Percentiles rank a stretch among this genome's conserved stretches.
Evolutionary conservation across 176 grass and related monocot species (phyloP).

Genomic region (Luzula sylvatica): DNA sequence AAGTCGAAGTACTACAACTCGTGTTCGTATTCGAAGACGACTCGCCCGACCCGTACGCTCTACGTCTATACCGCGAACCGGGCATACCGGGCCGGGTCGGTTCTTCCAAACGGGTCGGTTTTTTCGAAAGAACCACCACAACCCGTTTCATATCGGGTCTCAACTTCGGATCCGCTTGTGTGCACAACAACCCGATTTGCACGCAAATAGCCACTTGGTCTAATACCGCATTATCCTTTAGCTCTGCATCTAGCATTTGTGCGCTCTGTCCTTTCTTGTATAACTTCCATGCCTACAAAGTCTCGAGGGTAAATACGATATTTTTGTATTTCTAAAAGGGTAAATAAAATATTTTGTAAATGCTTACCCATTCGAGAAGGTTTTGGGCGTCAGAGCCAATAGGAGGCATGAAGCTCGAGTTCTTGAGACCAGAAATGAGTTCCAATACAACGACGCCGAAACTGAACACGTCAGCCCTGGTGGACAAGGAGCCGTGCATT

Average conservation of each 20-base stretch:
- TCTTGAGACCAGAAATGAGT: conserved; percentile 65
- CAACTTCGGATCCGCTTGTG: conserved; percentile 57
- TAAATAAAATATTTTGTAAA: too few relatives aligned
- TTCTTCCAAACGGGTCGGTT: conserved; percentile 58
- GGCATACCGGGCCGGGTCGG: conserved; percentile 53
- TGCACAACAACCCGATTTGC: conserved; percentile 72
- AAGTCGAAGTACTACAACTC: conserved; percentile 22
- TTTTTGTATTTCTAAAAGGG: not conserved
- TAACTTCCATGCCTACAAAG: conserved; percentile 63
- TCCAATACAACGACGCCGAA: conserved; percentile 78
- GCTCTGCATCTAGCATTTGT: conserved; percentile 53
- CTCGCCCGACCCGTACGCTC: conserved; percentile 31
- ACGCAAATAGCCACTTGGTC: conserved; percentile 65
- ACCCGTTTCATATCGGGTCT: conserved; percentile 88
- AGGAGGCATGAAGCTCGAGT: conserved; percentile 44
- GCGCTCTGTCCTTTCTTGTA: conserved; percentile 56
- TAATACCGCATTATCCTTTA: conserved; percentile 31
- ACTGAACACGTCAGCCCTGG: conserved; percentile 95
- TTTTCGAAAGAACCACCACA: conserved; percentile 67
- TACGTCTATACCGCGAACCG: conserved; percentile 43
- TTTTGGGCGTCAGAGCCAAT: conserved; percentile 30
- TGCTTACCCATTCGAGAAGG: conserved; percentile 85
- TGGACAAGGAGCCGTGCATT: conserved; percentile 76
- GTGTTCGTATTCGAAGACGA: conserved; percentile 48
- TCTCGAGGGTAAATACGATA: too few relatives aligned